These are phyloP conservation scores for Cordyceps tenuipes DNA, from an alignment of 2,329 filamentous ascomycete genomes.

Conservation along the genomic window DNA sequence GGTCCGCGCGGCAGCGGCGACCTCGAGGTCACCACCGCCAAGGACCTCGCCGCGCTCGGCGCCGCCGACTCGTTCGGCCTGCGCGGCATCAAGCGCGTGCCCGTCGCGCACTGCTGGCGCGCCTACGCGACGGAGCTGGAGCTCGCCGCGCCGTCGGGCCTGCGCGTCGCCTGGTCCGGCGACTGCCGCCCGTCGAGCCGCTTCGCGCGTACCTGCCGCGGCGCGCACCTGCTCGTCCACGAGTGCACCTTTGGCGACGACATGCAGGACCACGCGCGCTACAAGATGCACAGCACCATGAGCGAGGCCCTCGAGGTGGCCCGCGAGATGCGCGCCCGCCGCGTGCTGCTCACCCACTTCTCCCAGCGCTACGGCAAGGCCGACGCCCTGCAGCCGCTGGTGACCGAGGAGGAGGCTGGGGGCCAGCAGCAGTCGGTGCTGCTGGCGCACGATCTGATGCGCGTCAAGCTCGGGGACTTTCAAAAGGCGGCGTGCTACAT, in stretches of 20 bases:
- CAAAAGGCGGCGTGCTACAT: slow-evolving; percentile 55
- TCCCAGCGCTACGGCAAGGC: slow-evolving; percentile 82
- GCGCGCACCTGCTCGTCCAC: slow-evolving; percentile 79
- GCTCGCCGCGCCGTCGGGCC: slow-evolving; percentile 55
- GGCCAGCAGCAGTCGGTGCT: slow-evolving; percentile 37
- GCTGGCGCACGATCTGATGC: slow-evolving; percentile 74
- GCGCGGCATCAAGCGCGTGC: slow-evolving; percentile 54
- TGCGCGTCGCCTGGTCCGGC: slow-evolving; percentile 88
- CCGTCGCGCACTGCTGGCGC: slow-evolving; percentile 70
- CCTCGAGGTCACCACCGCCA: slow-evolving; percentile 25
- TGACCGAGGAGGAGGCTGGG: slow-evolving; percentile 17
- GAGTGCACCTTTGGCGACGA: slow-evolving; percentile 95
- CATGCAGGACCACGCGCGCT: slow-evolving; percentile 64
- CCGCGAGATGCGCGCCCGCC: slow-evolving; percentile 66
- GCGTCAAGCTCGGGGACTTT: slow-evolving; percentile 62
- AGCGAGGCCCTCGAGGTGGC: slow-evolving; percentile 76
- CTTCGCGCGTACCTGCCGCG: slow-evolving; percentile 64
- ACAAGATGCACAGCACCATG: slow-evolving; percentile 87
- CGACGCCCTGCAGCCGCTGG: slow-evolving; percentile 23
- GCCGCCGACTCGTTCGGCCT: slow-evolving; percentile 46
- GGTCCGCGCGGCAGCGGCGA: too few species aligned
- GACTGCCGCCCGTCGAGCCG: slow-evolving; percentile 73
- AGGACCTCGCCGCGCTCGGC: slow-evolving; percentile 27
- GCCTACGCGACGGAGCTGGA: slow-evolving; percentile 71
- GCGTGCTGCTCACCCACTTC: slow-evolving; percentile 87